Base-by-base conservation (phyloP, 106 monocot species). In the Ottelia alismoides region DNA sequence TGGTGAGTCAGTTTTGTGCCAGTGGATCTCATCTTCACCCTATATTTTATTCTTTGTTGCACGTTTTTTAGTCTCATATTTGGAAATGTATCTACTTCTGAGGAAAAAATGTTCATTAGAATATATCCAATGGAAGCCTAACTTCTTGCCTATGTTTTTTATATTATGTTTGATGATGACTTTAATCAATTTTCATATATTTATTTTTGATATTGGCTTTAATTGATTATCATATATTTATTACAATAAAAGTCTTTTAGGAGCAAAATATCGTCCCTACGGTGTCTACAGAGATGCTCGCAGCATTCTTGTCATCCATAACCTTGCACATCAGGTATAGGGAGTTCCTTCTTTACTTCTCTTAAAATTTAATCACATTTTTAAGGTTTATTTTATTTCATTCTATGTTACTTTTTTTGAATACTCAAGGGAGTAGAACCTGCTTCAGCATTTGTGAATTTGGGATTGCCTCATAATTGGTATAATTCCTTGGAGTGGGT, bases 251-350 rank as follows among this genome's bases (percentile, higher is more conserved):
- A 94, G 93, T 43, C 83, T 94, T 61, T 55, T 94, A 55, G 73
- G 67, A 31, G 84, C 93, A 56, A 94, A 94, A 48, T 94, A 88
- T 50, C 83, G 93, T 28, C 83, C 87, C 54, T 35, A 77, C 70
- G 88, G 88, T 63, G 80, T 94, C 61, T 94, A 88, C 55, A 80
- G 71, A 69, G 75, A 81, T 63, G 77, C 84, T 21, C 79, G 88
- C 46, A 68, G 80, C 67, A 78, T 94, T 75, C 78, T 88, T 70
- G 70, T 80, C 26, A 88, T 94, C 58, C 93, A 94, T 71, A 94
- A 94, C 54, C 52, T 94, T 65, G 74, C 80, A 22, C 93, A 94
- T 75, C 88, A 94, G 88, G 93, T 88, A 72, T 30, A 27, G 14
- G 22, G 23, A 24, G 26, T 17, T 68, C 35, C 30, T 4, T 21